A percentile compares a stretch with the other conserved stretches of the same genome.
Conservation (phyloP, 2,329 filamentous ascomycete species). For the Pseudocercospora cruenta region DNA sequence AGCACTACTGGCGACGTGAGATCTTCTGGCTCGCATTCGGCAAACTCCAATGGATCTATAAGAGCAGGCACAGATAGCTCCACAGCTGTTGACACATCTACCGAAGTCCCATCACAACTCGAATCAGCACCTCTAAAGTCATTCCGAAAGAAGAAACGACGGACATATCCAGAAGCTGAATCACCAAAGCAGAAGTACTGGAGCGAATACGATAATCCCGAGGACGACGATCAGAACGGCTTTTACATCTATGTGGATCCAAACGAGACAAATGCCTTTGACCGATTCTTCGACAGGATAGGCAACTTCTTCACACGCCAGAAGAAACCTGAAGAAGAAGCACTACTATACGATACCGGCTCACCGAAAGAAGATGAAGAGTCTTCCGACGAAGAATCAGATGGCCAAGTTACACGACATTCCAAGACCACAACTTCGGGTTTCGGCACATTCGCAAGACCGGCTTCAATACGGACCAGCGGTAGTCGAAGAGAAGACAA, state of each 20-base stretch:
- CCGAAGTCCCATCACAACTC: constrained; percentile 40
- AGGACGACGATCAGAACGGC: constrained; percentile 63
- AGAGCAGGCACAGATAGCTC: constrained; percentile 40
- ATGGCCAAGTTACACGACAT: background rate
- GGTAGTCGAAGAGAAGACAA: background rate
- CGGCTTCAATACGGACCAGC: constrained; percentile 4
- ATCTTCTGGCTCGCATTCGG: constrained; percentile 25
- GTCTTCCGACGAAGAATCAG: constrained; percentile 38
- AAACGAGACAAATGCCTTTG: constrained; percentile 66
- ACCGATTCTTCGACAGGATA: constrained; percentile 62
- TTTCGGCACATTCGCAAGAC: constrained; percentile 26
- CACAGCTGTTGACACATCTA: constrained; percentile 38
- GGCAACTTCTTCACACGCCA: constrained; percentile 39
- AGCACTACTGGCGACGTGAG: constrained; percentile 23
- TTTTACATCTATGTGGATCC: constrained; percentile 79
- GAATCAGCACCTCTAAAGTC: constrained; percentile 46
- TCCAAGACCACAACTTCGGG: background rate
- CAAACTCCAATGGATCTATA: constrained; percentile 42
- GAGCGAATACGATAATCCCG: constrained; percentile 86
- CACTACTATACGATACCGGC: constrained; percentile 23
- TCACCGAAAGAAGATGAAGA: constrained; percentile 32
- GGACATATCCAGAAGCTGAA: constrained; percentile 34
- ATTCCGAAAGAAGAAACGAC: constrained; percentile 49
- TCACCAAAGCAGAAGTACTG: constrained; percentile 61
- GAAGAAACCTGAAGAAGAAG: constrained; percentile 33